These are phyloP conservation scores for Serpula lacrymans DNA, from an alignment of 768 basidiomycete species.

Conservation along the genomic window DNA sequence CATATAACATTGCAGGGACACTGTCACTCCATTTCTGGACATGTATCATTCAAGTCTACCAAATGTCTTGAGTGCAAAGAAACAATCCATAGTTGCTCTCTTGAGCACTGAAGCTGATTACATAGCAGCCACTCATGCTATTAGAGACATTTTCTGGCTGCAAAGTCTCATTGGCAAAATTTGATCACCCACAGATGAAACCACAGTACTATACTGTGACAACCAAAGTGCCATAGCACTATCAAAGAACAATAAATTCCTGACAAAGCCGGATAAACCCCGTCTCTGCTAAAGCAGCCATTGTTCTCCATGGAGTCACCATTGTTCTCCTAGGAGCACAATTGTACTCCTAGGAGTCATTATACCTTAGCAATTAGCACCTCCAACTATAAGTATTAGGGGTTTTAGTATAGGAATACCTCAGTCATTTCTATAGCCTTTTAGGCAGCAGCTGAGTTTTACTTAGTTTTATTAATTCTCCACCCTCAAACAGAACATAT, in stretches of 20 bases:
- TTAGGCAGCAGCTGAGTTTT: too few species aligned
- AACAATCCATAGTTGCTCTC: conserved; percentile 29
- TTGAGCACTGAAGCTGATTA: conserved; percentile 38
- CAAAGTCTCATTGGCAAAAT: conserved; percentile 12
- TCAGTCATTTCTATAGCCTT: too few species aligned
- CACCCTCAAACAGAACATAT: conserved; percentile 34
- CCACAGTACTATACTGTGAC: conserved; percentile 20
- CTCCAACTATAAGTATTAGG: too few species aligned
- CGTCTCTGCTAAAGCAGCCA: too few species aligned
- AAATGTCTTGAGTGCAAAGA: conserved; percentile 30
- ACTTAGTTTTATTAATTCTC: too few species aligned
- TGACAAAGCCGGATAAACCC: too few species aligned
- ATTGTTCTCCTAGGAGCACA: too few species aligned
- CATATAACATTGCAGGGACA: conserved; percentile 8
- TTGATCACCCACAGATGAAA: neutral
- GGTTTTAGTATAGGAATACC: too few species aligned
- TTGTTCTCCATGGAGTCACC: too few species aligned
- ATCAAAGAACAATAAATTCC: conserved; percentile 21
- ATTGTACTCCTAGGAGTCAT: too few species aligned
- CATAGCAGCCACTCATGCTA: conserved; percentile 29
- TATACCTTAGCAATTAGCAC: too few species aligned
- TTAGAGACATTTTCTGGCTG: conserved; percentile 34
- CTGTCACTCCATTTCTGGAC: conserved; percentile 14
- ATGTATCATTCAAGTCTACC: conserved; percentile 19
- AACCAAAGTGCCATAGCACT: conserved; percentile 27